A percentile compares a stretch with the other conserved stretches of the same genome.
phyloP scores from a whole-genome alignment of 2,329 filamentous ascomycete species.

The Podosphaera xanthii region DNA sequence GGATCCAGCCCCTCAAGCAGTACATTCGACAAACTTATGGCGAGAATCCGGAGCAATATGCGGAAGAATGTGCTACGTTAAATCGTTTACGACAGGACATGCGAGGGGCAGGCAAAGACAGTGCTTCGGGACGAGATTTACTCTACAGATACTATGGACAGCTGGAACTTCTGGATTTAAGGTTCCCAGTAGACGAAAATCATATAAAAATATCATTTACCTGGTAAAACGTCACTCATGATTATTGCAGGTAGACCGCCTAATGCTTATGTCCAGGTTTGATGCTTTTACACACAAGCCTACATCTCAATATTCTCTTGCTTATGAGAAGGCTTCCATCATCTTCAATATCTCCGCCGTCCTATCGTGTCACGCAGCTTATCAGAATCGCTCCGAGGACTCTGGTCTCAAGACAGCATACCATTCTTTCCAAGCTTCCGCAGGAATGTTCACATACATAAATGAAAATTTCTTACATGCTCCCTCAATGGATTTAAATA shows the following conservation, averaged over 20 bases:
- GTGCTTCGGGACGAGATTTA: constrained; percentile 75
- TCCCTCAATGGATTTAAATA: constrained; percentile 81
- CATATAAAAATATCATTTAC: constrained; percentile 99
- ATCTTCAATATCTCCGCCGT: constrained; percentile 99
- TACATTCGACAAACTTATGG: constrained; percentile 90
- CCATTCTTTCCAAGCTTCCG: constrained; percentile 92
- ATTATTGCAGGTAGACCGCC: neutral
- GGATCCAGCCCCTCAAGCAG: constrained; percentile 72
- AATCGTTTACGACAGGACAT: constrained; percentile 95
- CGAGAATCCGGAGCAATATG: constrained; percentile 89
- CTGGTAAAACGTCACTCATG: constrained; percentile 34
- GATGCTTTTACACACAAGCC: constrained; percentile 98
- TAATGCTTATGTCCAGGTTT: constrained; percentile 37
- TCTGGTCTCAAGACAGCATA: constrained; percentile 87
- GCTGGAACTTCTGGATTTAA: constrained; percentile 75
- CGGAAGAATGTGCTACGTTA: constrained; percentile 82
- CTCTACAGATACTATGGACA: constrained; percentile 96
- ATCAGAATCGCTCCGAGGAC: constrained; percentile 82
- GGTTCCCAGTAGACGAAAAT: constrained; percentile 94
- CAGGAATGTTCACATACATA: constrained; percentile 99
- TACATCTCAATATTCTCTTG: constrained; percentile 89
- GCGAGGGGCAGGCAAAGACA: constrained; percentile 91
- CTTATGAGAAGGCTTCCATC: constrained; percentile 95
- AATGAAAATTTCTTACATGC: constrained; percentile 98
- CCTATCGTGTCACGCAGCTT: constrained; percentile 80